Conservation (phyloP, 768 basidiomycete species). For the Panellus pusillus region DNA sequence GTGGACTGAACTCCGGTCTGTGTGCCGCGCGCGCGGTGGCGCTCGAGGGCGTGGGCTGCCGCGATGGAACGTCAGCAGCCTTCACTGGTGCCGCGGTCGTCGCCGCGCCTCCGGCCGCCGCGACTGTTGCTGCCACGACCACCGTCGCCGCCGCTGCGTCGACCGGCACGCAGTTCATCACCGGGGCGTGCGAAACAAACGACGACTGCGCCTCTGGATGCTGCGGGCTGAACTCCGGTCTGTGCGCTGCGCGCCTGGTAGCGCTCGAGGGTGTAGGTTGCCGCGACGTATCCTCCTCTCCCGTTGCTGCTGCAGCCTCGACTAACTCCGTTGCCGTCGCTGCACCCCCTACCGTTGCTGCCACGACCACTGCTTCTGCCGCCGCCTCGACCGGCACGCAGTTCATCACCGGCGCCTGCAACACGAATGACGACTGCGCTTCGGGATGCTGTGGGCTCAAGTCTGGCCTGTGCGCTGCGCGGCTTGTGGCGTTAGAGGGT, state of each 20-base stretch:
- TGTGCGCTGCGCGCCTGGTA: conserved; percentile 5
- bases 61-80: too few species aligned
- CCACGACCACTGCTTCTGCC: background rate
- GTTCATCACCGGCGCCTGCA: conserved; percentile 13
- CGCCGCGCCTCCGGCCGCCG: background rate
- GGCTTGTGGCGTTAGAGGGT: background rate
- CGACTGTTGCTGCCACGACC: background rate
- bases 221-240: background rate
- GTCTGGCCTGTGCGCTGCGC: conserved; percentile 1
- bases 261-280: conserved; percentile 6
- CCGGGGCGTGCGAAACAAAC: background rate
- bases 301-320: background rate
- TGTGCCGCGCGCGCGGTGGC: background rate
- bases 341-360: background rate
- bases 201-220: conserved; percentile 3
- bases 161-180: conserved; percentile 9
- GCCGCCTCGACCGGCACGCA: conserved; percentile 5
- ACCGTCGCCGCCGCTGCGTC: background rate
- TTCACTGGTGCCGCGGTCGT: background rate
- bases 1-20: background rate
- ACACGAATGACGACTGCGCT: conserved; percentile 4
- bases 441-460: conserved; percentile 9
- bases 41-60: background rate
- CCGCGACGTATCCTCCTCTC: background rate
- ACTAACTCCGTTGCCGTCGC: background rate